Evolutionary conservation across 768 basidiomycete genomes (phyloP).

Genomic region (Macrolepiota fuliginosa): DNA sequence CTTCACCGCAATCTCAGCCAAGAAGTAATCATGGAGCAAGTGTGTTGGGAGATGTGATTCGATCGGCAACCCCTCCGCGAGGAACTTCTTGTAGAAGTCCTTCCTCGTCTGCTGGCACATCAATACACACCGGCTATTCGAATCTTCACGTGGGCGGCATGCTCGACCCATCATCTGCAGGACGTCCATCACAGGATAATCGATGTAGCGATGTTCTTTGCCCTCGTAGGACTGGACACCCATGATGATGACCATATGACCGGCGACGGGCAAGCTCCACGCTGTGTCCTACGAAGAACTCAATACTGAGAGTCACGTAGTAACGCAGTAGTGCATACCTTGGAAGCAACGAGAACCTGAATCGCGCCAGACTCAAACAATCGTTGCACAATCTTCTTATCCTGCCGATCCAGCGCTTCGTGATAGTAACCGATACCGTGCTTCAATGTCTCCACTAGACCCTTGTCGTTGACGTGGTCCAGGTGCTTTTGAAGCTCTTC

Average conservation of each 20-base stretch:
- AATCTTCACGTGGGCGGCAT: slow-evolving; percentile 86
- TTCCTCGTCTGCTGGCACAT: slow-evolving; percentile 99
- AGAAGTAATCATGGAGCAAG: slow-evolving; percentile 93
- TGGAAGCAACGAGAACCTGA: slow-evolving; percentile 49
- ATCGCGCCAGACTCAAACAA: slow-evolving; percentile 94
- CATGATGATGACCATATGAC: slow-evolving; percentile 99
- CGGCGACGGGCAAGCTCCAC: slow-evolving; percentile 91
- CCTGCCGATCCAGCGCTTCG: slow-evolving; percentile 88
- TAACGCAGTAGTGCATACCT: background rate
- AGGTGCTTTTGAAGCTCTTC: slow-evolving; percentile 85
- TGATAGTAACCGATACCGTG: slow-evolving; percentile 96
- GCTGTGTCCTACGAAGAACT: slow-evolving; percentile 70
- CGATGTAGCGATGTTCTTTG: slow-evolving; percentile 96
- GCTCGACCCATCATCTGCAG: slow-evolving; percentile 99
- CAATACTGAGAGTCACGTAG: background rate
- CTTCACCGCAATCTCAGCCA: slow-evolving; percentile 97
- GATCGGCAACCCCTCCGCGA: slow-evolving; percentile 95
- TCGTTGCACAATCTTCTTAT: slow-evolving; percentile 90
- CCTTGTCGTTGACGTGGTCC: slow-evolving; percentile 76
- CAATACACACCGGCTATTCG: slow-evolving; percentile 87
- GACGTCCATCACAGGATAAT: slow-evolving; percentile 98
- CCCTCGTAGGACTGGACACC: slow-evolving; percentile 98
- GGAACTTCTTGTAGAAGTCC: slow-evolving; percentile 99
- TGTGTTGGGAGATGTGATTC: slow-evolving; percentile 93
- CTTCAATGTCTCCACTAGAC: slow-evolving; percentile 75